phyloP scores from a whole-genome alignment of 805 yeast species.

The Sungouiozyma ichnusensis region DNA sequence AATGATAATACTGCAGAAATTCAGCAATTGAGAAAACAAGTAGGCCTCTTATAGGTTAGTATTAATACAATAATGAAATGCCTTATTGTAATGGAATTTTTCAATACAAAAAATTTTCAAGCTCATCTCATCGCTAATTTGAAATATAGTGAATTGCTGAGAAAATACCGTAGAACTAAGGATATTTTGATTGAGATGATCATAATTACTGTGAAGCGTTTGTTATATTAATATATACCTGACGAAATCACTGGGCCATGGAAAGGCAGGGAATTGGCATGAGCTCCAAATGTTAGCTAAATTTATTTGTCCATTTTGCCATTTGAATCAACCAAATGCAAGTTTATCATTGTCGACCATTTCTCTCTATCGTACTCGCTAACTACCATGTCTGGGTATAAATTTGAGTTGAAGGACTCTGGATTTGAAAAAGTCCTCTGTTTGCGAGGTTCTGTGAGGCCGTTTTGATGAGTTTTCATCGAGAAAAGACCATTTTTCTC shows the following conservation, averaged over 20 bases:
- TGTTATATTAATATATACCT: no score
- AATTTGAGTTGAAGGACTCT: slow-evolving; percentile 6
- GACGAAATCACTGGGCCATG: no score
- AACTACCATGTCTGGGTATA: slow-evolving; percentile 20
- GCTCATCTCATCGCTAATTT: background rate
- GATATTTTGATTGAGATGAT: no score
- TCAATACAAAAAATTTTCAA: background rate
- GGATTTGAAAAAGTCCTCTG: slow-evolving; percentile 6
- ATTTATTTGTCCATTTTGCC: slow-evolving; percentile 1
- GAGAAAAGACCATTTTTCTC: background rate
- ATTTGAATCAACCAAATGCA: slow-evolving; percentile 5
- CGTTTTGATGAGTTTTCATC: background rate
- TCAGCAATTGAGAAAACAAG: no score
- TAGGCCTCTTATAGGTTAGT: no score
- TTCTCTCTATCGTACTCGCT: slow-evolving; percentile 30
- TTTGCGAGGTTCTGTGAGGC: background rate
- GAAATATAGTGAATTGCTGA: background rate
- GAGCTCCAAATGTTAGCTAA: no score
- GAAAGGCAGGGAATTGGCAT: no score
- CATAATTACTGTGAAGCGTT: no score
- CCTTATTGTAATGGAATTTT: background rate
- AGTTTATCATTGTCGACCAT: slow-evolving; percentile 17
- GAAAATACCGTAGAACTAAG: background rate
- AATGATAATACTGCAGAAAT: no score
- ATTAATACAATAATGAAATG: no score